Conservation (phyloP, 31 red algal species). For the Odonthalia washingtoniensis region DNA sequence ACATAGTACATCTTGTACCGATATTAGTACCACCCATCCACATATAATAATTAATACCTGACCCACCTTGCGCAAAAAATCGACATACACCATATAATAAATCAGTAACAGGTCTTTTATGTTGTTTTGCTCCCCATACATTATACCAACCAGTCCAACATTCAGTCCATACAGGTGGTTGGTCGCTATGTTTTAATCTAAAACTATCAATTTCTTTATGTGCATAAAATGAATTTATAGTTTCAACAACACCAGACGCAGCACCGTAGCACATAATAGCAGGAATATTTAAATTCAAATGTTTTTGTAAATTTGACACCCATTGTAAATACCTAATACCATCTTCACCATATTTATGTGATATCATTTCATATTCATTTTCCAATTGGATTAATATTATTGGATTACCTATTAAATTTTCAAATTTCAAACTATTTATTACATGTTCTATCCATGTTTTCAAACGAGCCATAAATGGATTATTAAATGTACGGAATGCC, state of each 20-base stretch:
- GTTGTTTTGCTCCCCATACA: conserved; percentile 73
- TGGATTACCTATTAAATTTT: conserved; percentile 69
- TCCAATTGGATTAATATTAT: conserved; percentile 84
- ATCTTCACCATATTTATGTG: not conserved
- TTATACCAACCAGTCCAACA: conserved; percentile 81
- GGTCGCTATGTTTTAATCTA: not conserved
- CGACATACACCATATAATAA: conserved; percentile 47
- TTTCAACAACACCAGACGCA: conserved; percentile 35
- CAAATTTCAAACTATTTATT: conserved; percentile 41
- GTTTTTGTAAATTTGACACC: conserved; percentile 35
- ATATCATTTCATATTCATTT: conserved; percentile 79
- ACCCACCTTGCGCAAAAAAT: conserved; percentile 56
- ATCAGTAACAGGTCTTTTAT: conserved; percentile 52
- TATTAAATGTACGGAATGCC: conserved; percentile 70
- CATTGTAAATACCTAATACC: conserved; percentile 61
- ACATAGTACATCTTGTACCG: conserved; percentile 76
- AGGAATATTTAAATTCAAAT: not conserved
- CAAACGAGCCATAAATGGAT: conserved; percentile 56
- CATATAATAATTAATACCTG: conserved; percentile 93
- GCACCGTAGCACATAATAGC: conserved; percentile 14
- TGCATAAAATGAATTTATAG: conserved; percentile 19
- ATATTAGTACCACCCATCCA: conserved; percentile 90
- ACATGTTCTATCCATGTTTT: conserved; percentile 64
- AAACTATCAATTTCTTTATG: conserved; percentile 64
- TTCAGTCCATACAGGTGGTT: conserved; percentile 61